Evolutionary conservation across 2,329 filamentous ascomycete genomes (phyloP).

Genomic region (Lasiodiplodia sp.): DNA sequence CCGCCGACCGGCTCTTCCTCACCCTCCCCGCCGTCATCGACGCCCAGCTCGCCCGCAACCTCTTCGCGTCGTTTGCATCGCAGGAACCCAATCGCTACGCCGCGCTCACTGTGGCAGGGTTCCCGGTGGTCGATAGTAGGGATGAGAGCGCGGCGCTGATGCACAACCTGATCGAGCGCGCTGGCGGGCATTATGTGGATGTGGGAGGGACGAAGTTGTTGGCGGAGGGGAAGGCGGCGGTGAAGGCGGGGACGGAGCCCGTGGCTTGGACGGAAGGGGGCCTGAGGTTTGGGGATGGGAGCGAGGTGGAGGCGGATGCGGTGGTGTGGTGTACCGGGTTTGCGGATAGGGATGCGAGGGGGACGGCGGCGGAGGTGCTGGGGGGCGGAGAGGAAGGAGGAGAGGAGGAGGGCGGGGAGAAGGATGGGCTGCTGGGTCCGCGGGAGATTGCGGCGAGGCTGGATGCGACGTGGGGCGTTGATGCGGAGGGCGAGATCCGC

Average conservation of each 20-base stretch:
- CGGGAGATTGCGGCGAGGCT: conserved; percentile 41
- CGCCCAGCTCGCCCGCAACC: conserved; percentile 37
- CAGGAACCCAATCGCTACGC: conserved; percentile 49
- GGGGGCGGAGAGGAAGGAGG: conserved; percentile 4
- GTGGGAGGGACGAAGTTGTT: conserved; percentile 54
- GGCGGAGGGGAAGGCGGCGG: conserved; percentile 43
- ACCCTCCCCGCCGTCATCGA: background rate
- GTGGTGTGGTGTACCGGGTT: conserved; percentile 59
- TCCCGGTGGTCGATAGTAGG: conserved; percentile 49
- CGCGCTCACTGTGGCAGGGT: conserved; percentile 52
- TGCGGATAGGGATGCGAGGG: conserved; percentile 47
- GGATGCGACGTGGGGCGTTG: conserved; percentile 53
- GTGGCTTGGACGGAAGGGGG: conserved; percentile 48
- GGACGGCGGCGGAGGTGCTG: conserved; percentile 38
- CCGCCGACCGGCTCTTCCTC: conserved; percentile 37
- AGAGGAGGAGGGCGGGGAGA: background rate
- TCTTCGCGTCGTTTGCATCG: conserved; percentile 39
- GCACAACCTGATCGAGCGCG: conserved; percentile 45
- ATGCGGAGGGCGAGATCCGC: conserved; percentile 41
- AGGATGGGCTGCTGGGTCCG: conserved; percentile 36
- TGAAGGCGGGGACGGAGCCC: conserved; percentile 46
- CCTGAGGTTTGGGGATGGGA: conserved; percentile 54
- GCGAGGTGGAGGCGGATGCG: conserved; percentile 52
- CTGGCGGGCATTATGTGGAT: conserved; percentile 59
- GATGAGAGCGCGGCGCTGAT: conserved; percentile 32